These are phyloP conservation scores for Kockiozyma suomiensis DNA, from an alignment of 805 yeast genomes.

Conservation along the genomic window DNA sequence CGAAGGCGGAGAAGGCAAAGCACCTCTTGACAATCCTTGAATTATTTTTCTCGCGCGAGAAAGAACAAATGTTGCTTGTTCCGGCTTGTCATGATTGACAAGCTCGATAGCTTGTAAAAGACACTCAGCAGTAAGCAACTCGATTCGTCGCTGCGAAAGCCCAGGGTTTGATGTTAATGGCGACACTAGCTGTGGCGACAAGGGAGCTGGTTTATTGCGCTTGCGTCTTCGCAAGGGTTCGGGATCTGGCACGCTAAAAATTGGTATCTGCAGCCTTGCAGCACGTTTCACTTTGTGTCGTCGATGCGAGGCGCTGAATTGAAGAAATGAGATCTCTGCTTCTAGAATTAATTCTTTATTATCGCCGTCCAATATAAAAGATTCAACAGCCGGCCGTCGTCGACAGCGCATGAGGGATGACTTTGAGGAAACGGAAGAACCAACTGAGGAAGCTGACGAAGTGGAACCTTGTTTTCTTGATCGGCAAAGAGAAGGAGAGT, in stretches of 20 bases:
- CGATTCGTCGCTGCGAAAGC: slow-evolving; percentile 25
- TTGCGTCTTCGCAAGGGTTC: background rate
- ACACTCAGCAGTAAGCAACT: slow-evolving; percentile 19
- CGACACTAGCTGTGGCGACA: background rate
- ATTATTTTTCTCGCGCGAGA: slow-evolving; percentile 11
- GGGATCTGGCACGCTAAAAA: background rate
- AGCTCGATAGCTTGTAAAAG: slow-evolving; percentile 8
- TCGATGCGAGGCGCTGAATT: slow-evolving; percentile 1
- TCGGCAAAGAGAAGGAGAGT: background rate
- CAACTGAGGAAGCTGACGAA: background rate
- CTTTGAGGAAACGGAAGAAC: background rate
- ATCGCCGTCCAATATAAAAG: background rate
- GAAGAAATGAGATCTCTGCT: slow-evolving; percentile 5
- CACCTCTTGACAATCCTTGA: slow-evolving; percentile 18
- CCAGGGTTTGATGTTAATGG: slow-evolving; percentile 1
- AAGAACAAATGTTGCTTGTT: slow-evolving; percentile 11
- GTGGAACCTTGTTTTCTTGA: background rate
- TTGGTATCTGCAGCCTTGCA: slow-evolving; percentile 1
- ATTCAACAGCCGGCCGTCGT: background rate
- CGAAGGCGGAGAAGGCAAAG: slow-evolving; percentile 12
- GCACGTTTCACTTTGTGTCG: slow-evolving; percentile 12
- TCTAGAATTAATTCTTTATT: background rate
- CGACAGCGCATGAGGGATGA: background rate
- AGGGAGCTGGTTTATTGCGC: background rate
- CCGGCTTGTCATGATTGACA: slow-evolving; percentile 14